Evolutionary conservation across 352 stramenopile species (phyloP).

Genomic region (Peronospora destructor): DNA sequence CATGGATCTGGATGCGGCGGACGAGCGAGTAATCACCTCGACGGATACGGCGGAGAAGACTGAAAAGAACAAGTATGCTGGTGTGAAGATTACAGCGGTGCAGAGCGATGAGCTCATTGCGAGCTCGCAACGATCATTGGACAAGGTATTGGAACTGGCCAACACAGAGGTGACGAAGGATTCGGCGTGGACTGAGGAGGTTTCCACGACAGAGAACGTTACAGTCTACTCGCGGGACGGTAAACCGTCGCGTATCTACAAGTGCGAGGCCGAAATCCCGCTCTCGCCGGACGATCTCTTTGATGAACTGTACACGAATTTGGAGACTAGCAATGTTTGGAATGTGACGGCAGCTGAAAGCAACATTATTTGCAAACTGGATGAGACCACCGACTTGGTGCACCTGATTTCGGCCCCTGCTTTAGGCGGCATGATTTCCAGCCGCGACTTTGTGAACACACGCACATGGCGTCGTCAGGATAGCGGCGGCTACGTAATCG

Average conservation of each 20-base stretch:
- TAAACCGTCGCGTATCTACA: slow-evolving; percentile 69
- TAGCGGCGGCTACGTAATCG: slow-evolving; percentile 60
- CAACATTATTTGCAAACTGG: slow-evolving; percentile 60
- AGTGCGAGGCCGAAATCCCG: slow-evolving; percentile 61
- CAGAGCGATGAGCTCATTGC: slow-evolving; percentile 46
- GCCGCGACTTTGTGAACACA: slow-evolving; percentile 77
- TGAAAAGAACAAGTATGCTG: slow-evolving; percentile 29
- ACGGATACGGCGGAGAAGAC: slow-evolving; percentile 8
- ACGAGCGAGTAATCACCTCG: slow-evolving; percentile 6
- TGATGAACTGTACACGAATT: slow-evolving; percentile 67
- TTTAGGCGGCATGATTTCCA: slow-evolving; percentile 69
- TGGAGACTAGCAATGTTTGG: slow-evolving; percentile 66
- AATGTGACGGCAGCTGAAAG: slow-evolving; percentile 75
- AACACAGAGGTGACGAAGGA: slow-evolving; percentile 33
- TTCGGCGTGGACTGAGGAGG: slow-evolving; percentile 58
- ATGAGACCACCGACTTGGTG: slow-evolving; percentile 65
- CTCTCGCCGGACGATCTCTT: slow-evolving; percentile 73
- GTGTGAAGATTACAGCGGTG: slow-evolving; percentile 37
- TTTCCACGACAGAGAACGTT: slow-evolving; percentile 54
- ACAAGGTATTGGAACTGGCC: slow-evolving; percentile 51
- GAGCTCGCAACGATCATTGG: slow-evolving; percentile 37
- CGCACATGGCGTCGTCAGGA: slow-evolving; percentile 66
- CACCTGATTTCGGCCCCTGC: slow-evolving; percentile 61
- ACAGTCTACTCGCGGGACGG: slow-evolving; percentile 59
- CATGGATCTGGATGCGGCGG: slow-evolving; percentile 28